phyloP scores from a whole-genome alignment of 441 rosid species.

The Populus hybrid region DNA sequence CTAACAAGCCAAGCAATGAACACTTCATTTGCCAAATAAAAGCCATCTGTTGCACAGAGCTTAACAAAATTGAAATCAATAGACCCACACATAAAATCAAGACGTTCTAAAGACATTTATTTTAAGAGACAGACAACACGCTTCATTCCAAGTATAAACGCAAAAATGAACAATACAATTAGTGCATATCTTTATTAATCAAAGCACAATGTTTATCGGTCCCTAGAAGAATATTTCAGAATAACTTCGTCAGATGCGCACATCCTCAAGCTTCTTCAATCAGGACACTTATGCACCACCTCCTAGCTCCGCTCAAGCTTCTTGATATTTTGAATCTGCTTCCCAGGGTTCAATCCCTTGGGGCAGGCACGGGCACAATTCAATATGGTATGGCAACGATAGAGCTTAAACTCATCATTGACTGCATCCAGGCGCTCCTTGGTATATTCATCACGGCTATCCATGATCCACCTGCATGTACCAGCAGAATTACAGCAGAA shows the following conservation, averaged over 20 bases:
- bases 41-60: neutral
- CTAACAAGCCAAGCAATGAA: no score
- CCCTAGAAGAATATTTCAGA: conserved; percentile 21
- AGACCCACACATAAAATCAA: neutral
- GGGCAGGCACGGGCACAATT: conserved; percentile 98
- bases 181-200: conserved; percentile 26
- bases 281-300: conserved; percentile 22
- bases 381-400: conserved; percentile 97
- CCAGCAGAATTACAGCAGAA: conserved; percentile 5
- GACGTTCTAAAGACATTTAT: conserved; percentile 18
- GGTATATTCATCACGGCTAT: conserved; percentile 93
- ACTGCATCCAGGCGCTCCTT: conserved; percentile 82
- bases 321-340: conserved; percentile 82
- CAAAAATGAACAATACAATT: conserved; percentile 24
- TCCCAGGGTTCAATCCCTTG: conserved; percentile 95
- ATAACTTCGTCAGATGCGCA: conserved; percentile 18
- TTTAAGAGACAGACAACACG: conserved; percentile 7
- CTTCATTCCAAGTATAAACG: conserved; percentile 17
- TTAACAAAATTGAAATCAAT: neutral
- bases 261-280: conserved; percentile 14
- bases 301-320: conserved; percentile 43
- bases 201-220: conserved; percentile 17
- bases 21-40: no score
- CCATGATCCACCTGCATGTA: conserved; percentile 84
- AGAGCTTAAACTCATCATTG: conserved; percentile 86